A percentile compares a stretch with the other conserved stretches of the same genome.
These are phyloP conservation scores for Capronia coronata DNA, from an alignment of 2,329 filamentous ascomycete species.

Conservation along the genomic window DNA sequence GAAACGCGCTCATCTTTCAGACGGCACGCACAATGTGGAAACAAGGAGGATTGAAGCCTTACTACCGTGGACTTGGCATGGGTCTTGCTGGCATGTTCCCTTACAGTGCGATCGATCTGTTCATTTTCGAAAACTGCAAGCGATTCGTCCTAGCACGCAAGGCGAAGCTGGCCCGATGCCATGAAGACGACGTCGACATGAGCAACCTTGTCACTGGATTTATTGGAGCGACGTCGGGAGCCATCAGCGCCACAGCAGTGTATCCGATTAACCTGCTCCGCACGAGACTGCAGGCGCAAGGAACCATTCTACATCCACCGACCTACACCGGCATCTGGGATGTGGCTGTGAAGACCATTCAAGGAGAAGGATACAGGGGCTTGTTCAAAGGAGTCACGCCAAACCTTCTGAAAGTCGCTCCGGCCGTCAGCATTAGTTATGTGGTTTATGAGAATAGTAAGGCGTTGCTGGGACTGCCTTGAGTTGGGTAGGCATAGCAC, in stretches of 20 bases:
- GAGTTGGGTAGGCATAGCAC: neutral
- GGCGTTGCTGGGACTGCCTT: conserved; percentile 51
- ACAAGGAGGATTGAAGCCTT: conserved; percentile 65
- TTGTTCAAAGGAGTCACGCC: conserved; percentile 93
- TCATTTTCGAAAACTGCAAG: conserved; percentile 91
- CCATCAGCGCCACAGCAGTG: conserved; percentile 85
- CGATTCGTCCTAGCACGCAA: conserved; percentile 63
- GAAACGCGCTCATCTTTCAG: conserved; percentile 72
- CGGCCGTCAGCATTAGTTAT: conserved; percentile 91
- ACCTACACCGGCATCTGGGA: conserved; percentile 90
- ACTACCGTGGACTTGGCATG: conserved; percentile 90
- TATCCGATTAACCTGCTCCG: conserved; percentile 92
- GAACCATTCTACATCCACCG: conserved; percentile 80
- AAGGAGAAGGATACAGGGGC: conserved; percentile 74
- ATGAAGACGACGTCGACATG: conserved; percentile 75
- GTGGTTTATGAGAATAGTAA: conserved; percentile 90
- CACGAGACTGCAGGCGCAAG: conserved; percentile 87
- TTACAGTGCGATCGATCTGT: conserved; percentile 93
- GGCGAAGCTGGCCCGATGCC: conserved; percentile 60
- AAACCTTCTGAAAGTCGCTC: conserved; percentile 92
- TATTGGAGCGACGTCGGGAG: conserved; percentile 86
- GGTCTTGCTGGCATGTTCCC: conserved; percentile 95
- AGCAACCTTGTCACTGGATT: conserved; percentile 78
- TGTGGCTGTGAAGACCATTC: conserved; percentile 74
- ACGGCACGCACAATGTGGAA: conserved; percentile 84